Conservation (phyloP, 768 basidiomycete genomes). For the Filobasidium floriforme region DNA sequence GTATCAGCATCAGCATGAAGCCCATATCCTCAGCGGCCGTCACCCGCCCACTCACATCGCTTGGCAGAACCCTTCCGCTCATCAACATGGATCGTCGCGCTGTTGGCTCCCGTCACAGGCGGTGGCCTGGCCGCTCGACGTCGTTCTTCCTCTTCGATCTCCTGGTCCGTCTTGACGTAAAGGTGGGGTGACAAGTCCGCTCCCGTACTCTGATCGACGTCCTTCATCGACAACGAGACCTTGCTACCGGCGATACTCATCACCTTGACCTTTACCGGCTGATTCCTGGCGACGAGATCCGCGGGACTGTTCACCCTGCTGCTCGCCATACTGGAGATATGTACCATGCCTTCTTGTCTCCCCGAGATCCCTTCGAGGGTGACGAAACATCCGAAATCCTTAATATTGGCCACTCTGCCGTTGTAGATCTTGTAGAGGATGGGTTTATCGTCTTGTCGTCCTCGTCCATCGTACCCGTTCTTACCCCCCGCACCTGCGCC, state of each 20-base stretch:
- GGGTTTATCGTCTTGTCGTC: conserved; percentile 65
- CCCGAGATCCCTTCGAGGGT: conserved; percentile 77
- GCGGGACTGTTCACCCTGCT: conserved; percentile 76
- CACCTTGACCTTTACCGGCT: conserved; percentile 89
- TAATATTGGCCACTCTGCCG: conserved; percentile 73
- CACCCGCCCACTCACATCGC: background rate
- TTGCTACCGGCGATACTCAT: conserved; percentile 80
- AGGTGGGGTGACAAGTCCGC: conserved; percentile 90
- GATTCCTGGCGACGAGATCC: conserved; percentile 76
- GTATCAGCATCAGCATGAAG: conserved; percentile 58
- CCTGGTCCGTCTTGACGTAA: conserved; percentile 86
- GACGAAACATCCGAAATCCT: conserved; percentile 95
- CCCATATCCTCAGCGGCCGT: conserved; percentile 40
- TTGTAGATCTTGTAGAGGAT: conserved; percentile 90
- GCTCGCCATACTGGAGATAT: conserved; percentile 80
- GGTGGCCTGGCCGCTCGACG: conserved; percentile 52
- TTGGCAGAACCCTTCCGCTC: conserved; percentile 34
- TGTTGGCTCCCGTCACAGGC: conserved; percentile 73
- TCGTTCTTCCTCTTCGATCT: conserved; percentile 71
- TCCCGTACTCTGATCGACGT: conserved; percentile 85
- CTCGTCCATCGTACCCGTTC: conserved; percentile 44
- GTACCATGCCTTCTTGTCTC: conserved; percentile 91
- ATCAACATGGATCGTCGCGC: conserved; percentile 55
- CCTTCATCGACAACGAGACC: conserved; percentile 89
- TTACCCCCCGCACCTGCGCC: conserved; percentile 45